These are phyloP conservation scores for Daldinia grandis DNA, from an alignment of 495 filamentous ascomycete species.

Conservation along the genomic window DNA sequence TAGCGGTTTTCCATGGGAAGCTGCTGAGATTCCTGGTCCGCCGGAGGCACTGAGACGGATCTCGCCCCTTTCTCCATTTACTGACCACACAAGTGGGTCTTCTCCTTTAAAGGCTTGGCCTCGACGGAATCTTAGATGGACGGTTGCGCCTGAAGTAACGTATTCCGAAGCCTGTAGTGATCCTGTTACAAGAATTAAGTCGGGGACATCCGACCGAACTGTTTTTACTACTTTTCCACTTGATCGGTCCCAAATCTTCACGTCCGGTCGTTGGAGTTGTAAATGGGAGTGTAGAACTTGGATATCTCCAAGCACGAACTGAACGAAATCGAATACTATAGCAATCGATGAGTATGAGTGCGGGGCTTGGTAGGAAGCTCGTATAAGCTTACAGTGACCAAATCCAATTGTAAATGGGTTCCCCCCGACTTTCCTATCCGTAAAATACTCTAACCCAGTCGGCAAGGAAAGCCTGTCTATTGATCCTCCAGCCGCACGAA, in stretches of 20 bases:
- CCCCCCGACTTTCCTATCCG: background rate
- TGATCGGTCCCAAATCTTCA: background rate
- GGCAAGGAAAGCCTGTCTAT: background rate
- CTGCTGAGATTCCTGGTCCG: background rate
- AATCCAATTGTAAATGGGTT: background rate
- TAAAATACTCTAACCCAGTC: background rate
- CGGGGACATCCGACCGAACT: background rate
- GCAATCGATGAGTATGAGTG: background rate
- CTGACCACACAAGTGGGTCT: background rate
- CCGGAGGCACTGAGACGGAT: background rate
- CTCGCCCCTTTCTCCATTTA: background rate
- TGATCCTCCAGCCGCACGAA: background rate
- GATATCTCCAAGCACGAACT: background rate
- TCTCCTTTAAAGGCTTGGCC: background rate
- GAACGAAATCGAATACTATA: background rate
- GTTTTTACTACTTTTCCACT: background rate
- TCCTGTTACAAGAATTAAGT: background rate
- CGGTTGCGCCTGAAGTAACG: background rate
- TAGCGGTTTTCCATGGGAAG: background rate
- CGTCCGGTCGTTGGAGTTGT: background rate
- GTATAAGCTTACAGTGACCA: background rate
- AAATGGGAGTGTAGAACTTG: background rate
- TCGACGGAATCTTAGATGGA: background rate
- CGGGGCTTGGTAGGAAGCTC: background rate
- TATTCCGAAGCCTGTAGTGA: background rate